Conservation (phyloP, 176 grass and related monocot genomes). For the Lolium multiflorum region DNA sequence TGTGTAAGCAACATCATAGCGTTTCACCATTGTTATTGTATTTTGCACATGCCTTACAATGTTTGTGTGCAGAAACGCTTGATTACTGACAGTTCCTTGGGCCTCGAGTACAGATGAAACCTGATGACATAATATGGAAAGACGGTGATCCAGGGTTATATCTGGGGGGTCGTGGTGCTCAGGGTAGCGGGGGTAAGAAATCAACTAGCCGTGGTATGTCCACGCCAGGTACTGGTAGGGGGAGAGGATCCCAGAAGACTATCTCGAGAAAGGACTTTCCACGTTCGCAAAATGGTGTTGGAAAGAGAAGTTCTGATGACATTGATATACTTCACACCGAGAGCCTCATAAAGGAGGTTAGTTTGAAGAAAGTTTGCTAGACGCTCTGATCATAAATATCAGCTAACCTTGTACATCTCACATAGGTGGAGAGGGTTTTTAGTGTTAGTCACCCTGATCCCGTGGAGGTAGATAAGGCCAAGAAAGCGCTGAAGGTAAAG, state of each 20-base stretch:
- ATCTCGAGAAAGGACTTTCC: constrained; percentile 61
- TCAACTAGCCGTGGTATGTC: constrained; percentile 54
- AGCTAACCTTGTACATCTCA: constrained; percentile 17
- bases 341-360: constrained; percentile 75
- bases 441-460: constrained; percentile 73
- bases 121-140: constrained; percentile 88
- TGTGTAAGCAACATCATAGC: neutral
- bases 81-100: constrained; percentile 35
- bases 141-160: constrained; percentile 70
- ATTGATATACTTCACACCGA: constrained; percentile 94
- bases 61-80: constrained; percentile 1
- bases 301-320: constrained; percentile 69
- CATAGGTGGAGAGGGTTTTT: constrained; percentile 91
- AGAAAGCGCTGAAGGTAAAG: constrained; percentile 90
- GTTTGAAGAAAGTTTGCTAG: constrained; percentile 24
- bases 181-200: constrained; percentile 57
- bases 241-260: constrained; percentile 70
- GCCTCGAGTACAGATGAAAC: constrained; percentile 61
- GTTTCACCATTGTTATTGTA: constrained; percentile 14
- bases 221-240: constrained; percentile 60
- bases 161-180: constrained; percentile 50
- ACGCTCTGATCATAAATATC: constrained; percentile 27
- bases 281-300: constrained; percentile 74
- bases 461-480: constrained; percentile 88
- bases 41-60: neutral